Evolutionary conservation across 2,329 filamentous ascomycete species (phyloP).

Genomic region (Chrysoporthe austroafricana): DNA sequence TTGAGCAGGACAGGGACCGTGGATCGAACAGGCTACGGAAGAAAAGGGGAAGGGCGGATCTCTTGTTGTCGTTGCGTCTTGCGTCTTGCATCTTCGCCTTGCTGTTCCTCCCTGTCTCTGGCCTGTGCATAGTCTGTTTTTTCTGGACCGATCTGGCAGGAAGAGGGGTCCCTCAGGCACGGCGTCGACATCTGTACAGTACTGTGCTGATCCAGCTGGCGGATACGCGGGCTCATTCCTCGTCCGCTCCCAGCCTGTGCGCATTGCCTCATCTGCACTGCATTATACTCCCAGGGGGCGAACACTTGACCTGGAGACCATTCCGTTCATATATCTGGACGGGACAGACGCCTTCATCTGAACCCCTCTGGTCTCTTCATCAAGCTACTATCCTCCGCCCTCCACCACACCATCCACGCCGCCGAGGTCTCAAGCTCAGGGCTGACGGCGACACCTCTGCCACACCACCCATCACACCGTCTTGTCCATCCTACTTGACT

Average conservation of each 20-base stretch:
- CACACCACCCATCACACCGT: constrained; percentile 8
- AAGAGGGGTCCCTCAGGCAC: constrained; percentile 4
- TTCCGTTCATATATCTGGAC: constrained; percentile 24
- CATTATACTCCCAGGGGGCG: constrained; percentile 11
- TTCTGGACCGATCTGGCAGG: constrained; percentile 24
- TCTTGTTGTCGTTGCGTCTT: constrained; percentile 9
- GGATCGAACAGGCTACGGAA: constrained; percentile 1
- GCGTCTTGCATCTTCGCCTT: neutral
- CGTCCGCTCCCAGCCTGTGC: constrained; percentile 19
- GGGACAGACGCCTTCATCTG: constrained; percentile 17
- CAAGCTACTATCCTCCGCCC: neutral
- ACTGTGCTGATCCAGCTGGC: constrained; percentile 11
- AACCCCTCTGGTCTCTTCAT: neutral
- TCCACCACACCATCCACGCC: neutral
- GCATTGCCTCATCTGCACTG: constrained; percentile 14
- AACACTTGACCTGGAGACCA: constrained; percentile 1
- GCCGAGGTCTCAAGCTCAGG: neutral
- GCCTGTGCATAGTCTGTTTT: constrained; percentile 9
- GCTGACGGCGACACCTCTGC: neutral
- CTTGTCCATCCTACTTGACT: neutral
- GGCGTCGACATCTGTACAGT: constrained; percentile 8
- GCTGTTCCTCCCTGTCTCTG: neutral
- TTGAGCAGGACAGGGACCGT: constrained; percentile 20
- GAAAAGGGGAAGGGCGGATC: neutral
- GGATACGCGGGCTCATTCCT: constrained; percentile 19